phyloP scores from a whole-genome alignment of 192 early-diverging fungal genomes.

The Chytriomyces sp. region DNA sequence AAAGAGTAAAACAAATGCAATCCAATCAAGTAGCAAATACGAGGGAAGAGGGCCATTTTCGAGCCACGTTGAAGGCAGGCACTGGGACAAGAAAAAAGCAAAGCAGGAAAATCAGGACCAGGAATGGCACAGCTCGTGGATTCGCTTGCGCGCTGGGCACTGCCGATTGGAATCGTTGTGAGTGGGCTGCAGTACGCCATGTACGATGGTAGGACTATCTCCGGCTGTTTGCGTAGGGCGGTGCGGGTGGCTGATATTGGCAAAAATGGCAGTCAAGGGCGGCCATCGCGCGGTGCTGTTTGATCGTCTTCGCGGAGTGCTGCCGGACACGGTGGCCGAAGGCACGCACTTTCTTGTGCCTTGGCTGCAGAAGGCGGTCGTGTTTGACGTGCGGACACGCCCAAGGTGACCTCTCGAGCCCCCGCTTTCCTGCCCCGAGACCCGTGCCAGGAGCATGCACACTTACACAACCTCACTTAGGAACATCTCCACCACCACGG shows the following conservation, averaged over 20 bases:
- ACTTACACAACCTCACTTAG: slow-evolving; percentile 45
- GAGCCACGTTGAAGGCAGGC: too few species aligned
- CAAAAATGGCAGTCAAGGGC: slow-evolving; percentile 83
- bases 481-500: slow-evolving; percentile 98
- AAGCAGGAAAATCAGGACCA: neutral
- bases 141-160: slow-evolving; percentile 75
- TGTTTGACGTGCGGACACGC: slow-evolving; percentile 91
- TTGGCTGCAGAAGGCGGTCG: slow-evolving; percentile 90
- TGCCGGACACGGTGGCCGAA: slow-evolving; percentile 71
- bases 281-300: slow-evolving; percentile 97
- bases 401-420: too few species aligned
- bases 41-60: too few species aligned
- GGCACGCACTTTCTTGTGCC: slow-evolving; percentile 98
- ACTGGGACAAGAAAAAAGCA: neutral
- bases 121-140: slow-evolving; percentile 10
- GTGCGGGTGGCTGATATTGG: neutral
- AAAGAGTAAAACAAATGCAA: too few species aligned
- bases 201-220: slow-evolving; percentile 72
- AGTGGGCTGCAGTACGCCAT: slow-evolving; percentile 80
- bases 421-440: too few species aligned
- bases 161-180: slow-evolving; percentile 73
- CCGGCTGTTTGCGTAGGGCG: too few species aligned
- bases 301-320: slow-evolving; percentile 91
- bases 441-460: too few species aligned
- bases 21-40: too few species aligned